Evolutionary conservation across 1,284 basidiomycete species (phyloP), one percentile per base, ranked within the genome.

Genomic region (Malassezia caprae): DNA sequence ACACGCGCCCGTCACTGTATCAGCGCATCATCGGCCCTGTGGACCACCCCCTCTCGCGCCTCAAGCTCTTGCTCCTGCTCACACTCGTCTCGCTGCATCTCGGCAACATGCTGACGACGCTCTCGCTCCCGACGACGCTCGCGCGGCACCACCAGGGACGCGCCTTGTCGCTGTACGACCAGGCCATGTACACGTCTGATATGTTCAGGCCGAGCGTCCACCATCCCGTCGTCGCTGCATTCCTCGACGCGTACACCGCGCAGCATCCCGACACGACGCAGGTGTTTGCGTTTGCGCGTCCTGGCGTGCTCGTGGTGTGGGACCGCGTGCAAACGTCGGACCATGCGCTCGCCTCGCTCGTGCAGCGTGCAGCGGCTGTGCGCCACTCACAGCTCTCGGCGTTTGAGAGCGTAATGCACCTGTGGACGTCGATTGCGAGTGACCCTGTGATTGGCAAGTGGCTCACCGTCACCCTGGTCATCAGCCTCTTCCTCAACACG

Each of bases 381-480:
- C 41, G 41, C 19, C 40, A 17, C 8, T 32, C 41, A 10, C 30
- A n/a, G 6, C 30, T 57, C 7, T 76, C 77, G 17, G 76, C 78
- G 35, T 78, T 94, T 59, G 90, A 94, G 62, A 81, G 83, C 59
- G 90, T 94, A 78, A 88, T 96, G 86, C 83, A 83, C 35, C 82
- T 83, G n/a, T 96, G 91, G 93, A 89, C 88, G 8, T 79, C 80
- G n/a, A 83, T 96, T 60, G 90, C 96, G 50, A 90, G 90, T 28
- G 93, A 98, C 72, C 93, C 93, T 0, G 83, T 96, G 51, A 78
- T 98, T 64, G 86, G 84, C 69, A 98, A 98, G 78, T 94, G 89
- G 88, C 93, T 98, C 87, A 96, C 51, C 80, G 51, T 90, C 50
- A 80, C 87, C 15, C 82, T 99, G 30, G 85, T 84, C 3, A 82